Base-by-base conservation (phyloP, 352 stramenopile genomes). In the Globisporangium carolinianum region DNA sequence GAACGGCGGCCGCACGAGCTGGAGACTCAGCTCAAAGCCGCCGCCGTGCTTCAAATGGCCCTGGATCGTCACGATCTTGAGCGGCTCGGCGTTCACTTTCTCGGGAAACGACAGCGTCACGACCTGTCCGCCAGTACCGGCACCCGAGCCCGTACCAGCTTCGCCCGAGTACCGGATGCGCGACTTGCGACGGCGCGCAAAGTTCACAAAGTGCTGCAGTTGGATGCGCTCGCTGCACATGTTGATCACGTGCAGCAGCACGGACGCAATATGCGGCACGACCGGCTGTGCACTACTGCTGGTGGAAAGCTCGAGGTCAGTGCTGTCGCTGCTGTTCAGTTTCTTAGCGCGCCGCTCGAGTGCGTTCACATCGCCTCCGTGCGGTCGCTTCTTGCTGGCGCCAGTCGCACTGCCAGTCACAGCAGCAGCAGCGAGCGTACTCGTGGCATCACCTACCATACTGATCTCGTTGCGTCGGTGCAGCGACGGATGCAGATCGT, bases 161-260 rank as follows among this genome's bases (percentile, higher is more conserved):
- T 94, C 81, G 6, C 83, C 83, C 41, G 81, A 90, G 59, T 94
- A 94, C 24, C 80, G 79, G 66, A 94, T 94, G 36, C 79, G 79
- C 10, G 81, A 91, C 57, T 86, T 85, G 65, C 84, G 81, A 24
- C 84, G 79, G 8, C 81, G 79, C 68, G 84, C 84, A 69, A 94
- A 94, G 63, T 91, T 91, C 39, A 94, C 82, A 51, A 91, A 94
- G 60, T 94, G 84, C 58, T 94, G 84, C 57, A 94, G 58, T 52
- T 94, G 84, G 58, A 94, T 91, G 39, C 84, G 77, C 57, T 94
- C 84, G 41, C 75, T 87, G 64, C 84, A 94, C 61, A 91, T 82
- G 52, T 83, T 88, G 53, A 94, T 90, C 37, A 87, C 82, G 47
- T 94, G 80, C 6, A 94, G 56, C n/a, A 94, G 58, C 38, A 94